Conservation (phyloP, 148 eudicot species). For the Polygonum aviculare region DNA sequence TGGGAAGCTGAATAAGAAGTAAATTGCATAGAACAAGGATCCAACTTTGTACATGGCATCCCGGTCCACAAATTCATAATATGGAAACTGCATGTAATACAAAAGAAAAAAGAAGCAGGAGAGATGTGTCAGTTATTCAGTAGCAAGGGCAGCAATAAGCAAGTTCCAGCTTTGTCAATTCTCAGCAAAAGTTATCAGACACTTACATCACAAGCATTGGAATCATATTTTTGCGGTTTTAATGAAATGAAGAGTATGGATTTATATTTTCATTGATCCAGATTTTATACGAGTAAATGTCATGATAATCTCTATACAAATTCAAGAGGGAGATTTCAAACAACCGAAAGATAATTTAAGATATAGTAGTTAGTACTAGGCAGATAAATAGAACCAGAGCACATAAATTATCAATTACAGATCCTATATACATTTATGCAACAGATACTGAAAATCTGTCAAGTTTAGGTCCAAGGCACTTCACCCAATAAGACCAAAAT, state of each 20-base stretch:
- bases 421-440: neutral
- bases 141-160: neutral
- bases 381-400: neutral
- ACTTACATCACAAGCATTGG: neutral
- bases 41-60: slow-evolving; percentile 97
- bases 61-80: slow-evolving; percentile 87
- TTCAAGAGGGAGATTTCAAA: neutral
- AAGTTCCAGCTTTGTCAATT: neutral
- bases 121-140: neutral
- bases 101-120: neutral
- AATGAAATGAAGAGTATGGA: neutral
- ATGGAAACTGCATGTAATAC: slow-evolving; percentile 73
- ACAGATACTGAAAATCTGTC: neutral
- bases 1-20: slow-evolving; percentile 94
- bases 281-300: neutral
- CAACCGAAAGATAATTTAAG: neutral
- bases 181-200: neutral
- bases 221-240: neutral
- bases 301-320: neutral
- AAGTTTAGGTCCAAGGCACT: neutral
- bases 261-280: neutral
- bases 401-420: neutral
- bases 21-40: slow-evolving; percentile 88
- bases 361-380: neutral
- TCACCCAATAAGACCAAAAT: neutral